phyloP scores from a whole-genome alignment of 2,329 filamentous ascomycete species.

The Epichloe gansuensis region DNA sequence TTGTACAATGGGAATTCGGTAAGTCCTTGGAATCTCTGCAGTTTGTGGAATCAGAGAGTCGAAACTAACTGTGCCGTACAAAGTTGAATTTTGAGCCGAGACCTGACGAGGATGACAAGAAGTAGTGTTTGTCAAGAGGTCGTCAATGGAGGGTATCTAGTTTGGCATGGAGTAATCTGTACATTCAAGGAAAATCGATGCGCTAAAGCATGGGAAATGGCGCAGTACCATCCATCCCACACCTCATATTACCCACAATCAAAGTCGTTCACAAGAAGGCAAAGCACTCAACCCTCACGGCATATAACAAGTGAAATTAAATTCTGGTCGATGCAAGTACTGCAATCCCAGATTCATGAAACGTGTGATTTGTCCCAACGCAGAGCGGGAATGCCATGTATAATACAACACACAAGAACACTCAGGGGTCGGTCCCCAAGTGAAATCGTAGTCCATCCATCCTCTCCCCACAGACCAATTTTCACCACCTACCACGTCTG shows the following conservation, averaged over 20 bases:
- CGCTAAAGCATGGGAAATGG: too few relatives aligned
- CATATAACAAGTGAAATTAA: too few relatives aligned
- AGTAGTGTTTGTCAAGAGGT: neutral
- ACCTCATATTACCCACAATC: too few relatives aligned
- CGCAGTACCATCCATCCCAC: too few relatives aligned
- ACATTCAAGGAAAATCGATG: neutral
- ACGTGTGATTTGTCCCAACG: constrained; percentile 2
- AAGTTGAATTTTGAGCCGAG: constrained; percentile 58
- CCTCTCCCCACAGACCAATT: neutral
- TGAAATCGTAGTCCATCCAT: neutral
- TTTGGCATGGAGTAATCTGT: neutral
- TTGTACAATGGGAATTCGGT: constrained; percentile 90
- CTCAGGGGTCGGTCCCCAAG: too few relatives aligned
- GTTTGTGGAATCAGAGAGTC: too few relatives aligned
- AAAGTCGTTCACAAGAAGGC: too few relatives aligned
- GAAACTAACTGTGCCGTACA: neutral
- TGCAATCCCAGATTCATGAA: neutral
- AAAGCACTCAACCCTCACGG: too few relatives aligned
- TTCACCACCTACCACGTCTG: neutral
- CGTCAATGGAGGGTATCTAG: neutral
- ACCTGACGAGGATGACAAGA: constrained; percentile 38
- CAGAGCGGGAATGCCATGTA: constrained; percentile 18
- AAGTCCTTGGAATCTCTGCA: constrained; percentile 17
- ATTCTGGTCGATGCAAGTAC: neutral
- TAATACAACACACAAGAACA: constrained; percentile 9